Evolutionary conservation across 768 basidiomycete species (phyloP).

Genomic region (Hygrocybe coccinea): DNA sequence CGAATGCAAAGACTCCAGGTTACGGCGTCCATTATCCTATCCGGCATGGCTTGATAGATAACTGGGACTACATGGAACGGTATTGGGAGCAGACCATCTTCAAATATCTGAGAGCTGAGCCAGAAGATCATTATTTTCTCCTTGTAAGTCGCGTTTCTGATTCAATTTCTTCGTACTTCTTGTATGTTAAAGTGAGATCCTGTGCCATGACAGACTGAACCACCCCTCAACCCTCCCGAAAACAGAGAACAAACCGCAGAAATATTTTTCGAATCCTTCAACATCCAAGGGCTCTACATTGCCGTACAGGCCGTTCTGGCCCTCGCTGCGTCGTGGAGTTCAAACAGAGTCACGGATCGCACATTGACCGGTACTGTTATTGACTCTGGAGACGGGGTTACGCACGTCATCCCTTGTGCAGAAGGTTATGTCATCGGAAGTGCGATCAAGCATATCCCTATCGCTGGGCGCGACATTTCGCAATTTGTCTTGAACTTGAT

Average conservation of each 20-base stretch:
- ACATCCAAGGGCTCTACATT: conserved; percentile 97
- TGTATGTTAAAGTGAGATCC: background rate
- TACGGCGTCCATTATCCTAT: conserved; percentile 97
- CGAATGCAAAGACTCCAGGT: conserved; percentile 89
- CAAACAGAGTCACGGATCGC: conserved; percentile 81
- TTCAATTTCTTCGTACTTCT: too few species aligned
- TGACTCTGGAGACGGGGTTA: conserved; percentile 98
- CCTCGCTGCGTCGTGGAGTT: conserved; percentile 95
- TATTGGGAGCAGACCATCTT: conserved; percentile 99
- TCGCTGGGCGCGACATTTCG: conserved; percentile 95
- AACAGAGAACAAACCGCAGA: conserved; percentile 99
- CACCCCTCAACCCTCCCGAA: conserved; percentile 95
- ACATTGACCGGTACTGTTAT: conserved; percentile 96
- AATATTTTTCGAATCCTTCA: conserved; percentile 99
- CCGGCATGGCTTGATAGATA: conserved; percentile 95
- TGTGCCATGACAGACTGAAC: conserved; percentile 72
- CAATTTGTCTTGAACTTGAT: conserved; percentile 94
- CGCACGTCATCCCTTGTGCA: conserved; percentile 93
- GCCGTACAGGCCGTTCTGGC: conserved; percentile 98
- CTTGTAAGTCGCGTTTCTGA: conserved; percentile 59
- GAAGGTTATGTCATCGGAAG: conserved; percentile 99
- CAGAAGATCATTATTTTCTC: conserved; percentile 98
- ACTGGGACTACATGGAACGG: conserved; percentile 98
- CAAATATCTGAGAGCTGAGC: conserved; percentile 97
- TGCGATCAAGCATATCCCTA: conserved; percentile 98